Evolutionary conservation across 2,329 filamentous ascomycete genomes (phyloP).

Genomic region (Diplodia mutila): DNA sequence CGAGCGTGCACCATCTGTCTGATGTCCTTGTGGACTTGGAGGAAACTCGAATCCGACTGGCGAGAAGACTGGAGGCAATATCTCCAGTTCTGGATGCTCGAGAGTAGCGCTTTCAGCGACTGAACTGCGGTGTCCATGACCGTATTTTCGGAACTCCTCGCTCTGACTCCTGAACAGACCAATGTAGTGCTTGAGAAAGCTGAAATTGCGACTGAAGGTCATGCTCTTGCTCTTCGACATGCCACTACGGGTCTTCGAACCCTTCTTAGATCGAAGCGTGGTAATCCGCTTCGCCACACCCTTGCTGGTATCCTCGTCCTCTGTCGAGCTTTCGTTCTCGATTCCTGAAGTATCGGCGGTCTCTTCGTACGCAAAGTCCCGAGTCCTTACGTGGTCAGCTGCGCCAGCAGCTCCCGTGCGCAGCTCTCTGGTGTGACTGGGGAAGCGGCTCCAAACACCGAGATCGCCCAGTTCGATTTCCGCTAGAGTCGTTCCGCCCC

Average conservation of each 20-base stretch:
- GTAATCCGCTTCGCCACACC: constrained; percentile 2
- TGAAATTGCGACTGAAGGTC: constrained; percentile 46
- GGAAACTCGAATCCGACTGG: neutral
- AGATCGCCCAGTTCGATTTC: constrained; percentile 23
- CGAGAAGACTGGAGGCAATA: constrained; percentile 44
- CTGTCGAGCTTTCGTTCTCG: constrained; percentile 30
- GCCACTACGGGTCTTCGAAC: constrained; percentile 24
- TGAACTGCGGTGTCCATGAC: constrained; percentile 50
- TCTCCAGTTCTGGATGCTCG: constrained; percentile 52
- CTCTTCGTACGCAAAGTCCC: constrained; percentile 50
- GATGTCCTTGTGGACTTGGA: neutral
- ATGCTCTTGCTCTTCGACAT: constrained; percentile 43
- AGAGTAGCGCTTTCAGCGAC: constrained; percentile 48
- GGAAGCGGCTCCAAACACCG: constrained; percentile 52
- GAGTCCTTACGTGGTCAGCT: constrained; percentile 44
- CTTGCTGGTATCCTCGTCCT: constrained; percentile 34
- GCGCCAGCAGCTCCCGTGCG: constrained; percentile 46
- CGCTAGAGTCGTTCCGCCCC: neutral
- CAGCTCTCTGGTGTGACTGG: constrained; percentile 49
- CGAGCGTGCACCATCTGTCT: constrained; percentile 2
- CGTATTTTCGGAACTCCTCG: constrained; percentile 43
- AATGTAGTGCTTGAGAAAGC: constrained; percentile 49
- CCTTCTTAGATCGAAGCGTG: constrained; percentile 10
- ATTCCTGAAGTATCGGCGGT: constrained; percentile 33
- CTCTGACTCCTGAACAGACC: constrained; percentile 48